Evolutionary conservation across 768 basidiomycete species (phyloP), one percentile per base, ranked within the genome.

Genomic region (Lactarius trivialis): DNA sequence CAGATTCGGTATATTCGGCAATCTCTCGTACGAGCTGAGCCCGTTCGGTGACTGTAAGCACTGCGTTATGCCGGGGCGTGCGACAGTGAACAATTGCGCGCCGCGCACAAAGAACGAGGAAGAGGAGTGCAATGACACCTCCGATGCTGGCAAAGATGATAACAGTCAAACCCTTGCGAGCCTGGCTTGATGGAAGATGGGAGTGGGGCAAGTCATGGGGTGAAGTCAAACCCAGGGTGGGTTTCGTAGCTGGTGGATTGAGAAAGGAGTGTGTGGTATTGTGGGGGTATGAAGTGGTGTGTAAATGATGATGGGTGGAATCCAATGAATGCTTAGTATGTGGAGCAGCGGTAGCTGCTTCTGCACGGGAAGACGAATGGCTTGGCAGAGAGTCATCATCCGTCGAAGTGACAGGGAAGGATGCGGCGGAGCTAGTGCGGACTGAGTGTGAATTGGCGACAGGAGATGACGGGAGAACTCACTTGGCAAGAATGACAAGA

Each of bases 21-120:
- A 84, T 75, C 71, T 84, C 84, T 39, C 74, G 71, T 56, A 83
- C 77, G 8, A 85, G 73, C 34, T 75, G 69, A 79, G 79, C 41
- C 80, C 73, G 34, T 75, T 73, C 33, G 80, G 65, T 28, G 78
- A 69, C 11, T 73, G 65, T 64, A 73, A 11, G 74, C 74, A 30
- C 81, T 74, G 15, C 80, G 75, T 65, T 83, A 24, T 71, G 78
- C 21, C 66, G 56, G 0, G 83, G 83, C 11, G 78, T 78, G 63
- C 73, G 76, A 55, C 68, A 69, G 70, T 79, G 83, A 55, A 71
- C 76, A 66, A 76, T 74, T 52, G 72, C 67, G 62, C 78, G 82
- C 26, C 81, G 80, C 11, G 74, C 19, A 61, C 78, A 63, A 36
- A 73, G 68, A 36, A 77, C 43, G 26, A 80, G 39, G 36, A 83